Conservation (phyloP, 345 rosid genomes). For the Sisymbrium irio region DNA sequence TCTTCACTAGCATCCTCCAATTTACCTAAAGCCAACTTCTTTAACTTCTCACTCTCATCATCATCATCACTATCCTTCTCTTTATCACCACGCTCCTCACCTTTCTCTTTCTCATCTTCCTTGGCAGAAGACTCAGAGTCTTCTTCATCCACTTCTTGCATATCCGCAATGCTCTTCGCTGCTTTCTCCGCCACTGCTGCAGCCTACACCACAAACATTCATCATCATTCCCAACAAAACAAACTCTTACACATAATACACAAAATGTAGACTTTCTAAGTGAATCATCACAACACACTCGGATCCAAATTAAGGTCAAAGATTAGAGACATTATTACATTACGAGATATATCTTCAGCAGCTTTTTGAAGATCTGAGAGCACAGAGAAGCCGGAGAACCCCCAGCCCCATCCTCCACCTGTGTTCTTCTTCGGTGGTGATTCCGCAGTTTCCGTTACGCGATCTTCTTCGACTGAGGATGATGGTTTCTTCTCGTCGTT, state of each 20-base stretch:
- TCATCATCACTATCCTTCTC: conserved; percentile 56
- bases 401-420: conserved; percentile 95
- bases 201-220: conserved; percentile 50
- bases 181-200: conserved; percentile 80
- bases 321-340: conserved; percentile 47
- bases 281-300: background rate
- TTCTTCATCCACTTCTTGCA: conserved; percentile 50
- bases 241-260: background rate
- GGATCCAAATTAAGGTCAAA: conserved; percentile 10
- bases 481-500: conserved; percentile 24
- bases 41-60: conserved; percentile 52
- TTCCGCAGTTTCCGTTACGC: background rate
- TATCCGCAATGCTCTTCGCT: conserved; percentile 73
- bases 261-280: background rate
- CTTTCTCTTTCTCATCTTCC: conserved; percentile 52
- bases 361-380: conserved; percentile 94
- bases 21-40: conserved; percentile 70
- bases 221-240: background rate
- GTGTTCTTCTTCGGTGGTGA: conserved; percentile 22
- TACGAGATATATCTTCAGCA: conserved; percentile 92
- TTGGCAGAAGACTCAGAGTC: conserved; percentile 53
- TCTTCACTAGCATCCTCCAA: conserved; percentile 87
- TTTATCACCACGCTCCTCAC: conserved; percentile 41
- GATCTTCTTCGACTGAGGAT: conserved; percentile 27
- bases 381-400: conserved; percentile 73